Base-by-base conservation (phyloP, 805 yeast species). In the Ogataea minuta region DNA sequence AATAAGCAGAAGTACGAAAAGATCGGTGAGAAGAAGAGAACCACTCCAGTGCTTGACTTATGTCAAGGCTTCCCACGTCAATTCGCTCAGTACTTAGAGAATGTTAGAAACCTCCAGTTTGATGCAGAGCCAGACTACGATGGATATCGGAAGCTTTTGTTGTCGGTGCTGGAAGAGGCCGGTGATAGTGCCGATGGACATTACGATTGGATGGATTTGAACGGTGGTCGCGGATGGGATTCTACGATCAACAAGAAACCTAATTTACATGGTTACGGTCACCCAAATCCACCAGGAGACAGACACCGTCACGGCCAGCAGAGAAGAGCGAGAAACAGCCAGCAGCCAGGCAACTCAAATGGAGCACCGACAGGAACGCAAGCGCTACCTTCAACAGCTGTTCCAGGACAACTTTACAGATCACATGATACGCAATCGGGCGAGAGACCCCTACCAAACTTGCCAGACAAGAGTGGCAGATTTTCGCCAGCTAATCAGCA, bases 1-100 rank as follows among this genome's bases (percentile, higher is more conserved):
- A 93, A 93, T 71, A 91, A 93, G 67, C 96, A 88, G 56, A 93
- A 93, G 67, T 93, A 93, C 65, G 98, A 93, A 63, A 90, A 89
- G 62, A 93, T 93, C 62, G 98, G 99, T 44, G 95, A 90, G 60
- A 91, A 89, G 70, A 93, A 93, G 63, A 88, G 90, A 66, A 74
- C 88, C 2, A 91, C 99, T 1, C 81, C 85, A 34, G 84, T 90
- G 45, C 76, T 75, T 52, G 97, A 88, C 50, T 71, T 93, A 44
- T 85, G 96, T 54, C 82, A 80, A 49, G 95, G 95, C 7, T 78
- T 81, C 56, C 99, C 99, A 30, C 79, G 81, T 39, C 97, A 91
- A 60, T 87, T 93, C 67, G 96, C 93, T 42, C 87, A 87, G 62
- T 93, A 93, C 66, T 72, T 93, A 63, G 84, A 84, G 37, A 81